Conservation (phyloP, 2,329 filamentous ascomycete genomes). For the Epichloe hybrida region DNA sequence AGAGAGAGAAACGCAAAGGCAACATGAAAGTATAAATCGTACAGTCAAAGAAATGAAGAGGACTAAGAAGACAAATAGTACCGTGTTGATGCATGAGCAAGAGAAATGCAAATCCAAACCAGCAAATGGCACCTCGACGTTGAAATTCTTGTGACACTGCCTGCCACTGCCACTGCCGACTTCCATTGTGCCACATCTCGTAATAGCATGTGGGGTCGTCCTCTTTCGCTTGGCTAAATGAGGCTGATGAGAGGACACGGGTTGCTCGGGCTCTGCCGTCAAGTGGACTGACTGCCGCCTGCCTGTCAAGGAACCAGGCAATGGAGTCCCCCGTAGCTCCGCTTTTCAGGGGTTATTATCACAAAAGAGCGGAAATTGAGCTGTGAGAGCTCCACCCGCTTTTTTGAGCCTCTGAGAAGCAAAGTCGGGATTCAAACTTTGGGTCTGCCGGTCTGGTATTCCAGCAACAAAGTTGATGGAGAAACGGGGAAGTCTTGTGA, state of each 20-base stretch:
- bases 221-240: conserved; percentile 4
- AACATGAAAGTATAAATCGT: not conserved
- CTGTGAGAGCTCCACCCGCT: too few relatives aligned
- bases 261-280: too few relatives aligned
- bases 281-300: too few relatives aligned
- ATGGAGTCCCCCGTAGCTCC: too few relatives aligned
- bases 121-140: not conserved
- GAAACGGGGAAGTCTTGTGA: too few relatives aligned
- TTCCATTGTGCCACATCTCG: not conserved
- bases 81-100: not conserved
- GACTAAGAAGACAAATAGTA: not conserved
- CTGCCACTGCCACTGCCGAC: not conserved
- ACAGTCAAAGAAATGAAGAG: not conserved
- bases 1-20: not conserved
- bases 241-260: not conserved
- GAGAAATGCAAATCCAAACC: not conserved
- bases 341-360: too few relatives aligned
- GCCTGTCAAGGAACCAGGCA: too few relatives aligned
- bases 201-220: not conserved
- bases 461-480: too few relatives aligned
- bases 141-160: not conserved
- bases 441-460: too few relatives aligned
- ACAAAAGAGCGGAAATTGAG: too few relatives aligned
- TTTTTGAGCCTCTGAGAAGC: too few relatives aligned
- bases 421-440: too few relatives aligned